Evolutionary conservation across 2,329 filamentous ascomycete species (phyloP), one percentile per base, ranked within the genome.

Genomic region (Sporothrix schenckii): DNA sequence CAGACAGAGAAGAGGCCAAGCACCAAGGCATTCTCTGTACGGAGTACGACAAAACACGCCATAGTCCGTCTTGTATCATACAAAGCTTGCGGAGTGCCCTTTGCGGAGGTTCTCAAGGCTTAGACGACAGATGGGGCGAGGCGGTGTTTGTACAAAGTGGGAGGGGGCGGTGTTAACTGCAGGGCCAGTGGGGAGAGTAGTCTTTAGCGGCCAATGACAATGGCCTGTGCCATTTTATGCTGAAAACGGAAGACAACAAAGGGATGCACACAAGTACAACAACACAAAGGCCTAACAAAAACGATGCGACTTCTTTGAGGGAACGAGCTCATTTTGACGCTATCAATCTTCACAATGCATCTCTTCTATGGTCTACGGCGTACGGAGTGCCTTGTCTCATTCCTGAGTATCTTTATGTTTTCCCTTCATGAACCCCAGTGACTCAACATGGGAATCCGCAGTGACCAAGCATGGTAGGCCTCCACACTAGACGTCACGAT

Each of bases 381-480:
- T 9, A 34, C 5, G 34, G 34, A 7, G 34, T 19, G 3, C n/a
- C 24, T 44, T 4, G 1, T 2, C 16, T 61, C 34, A 24, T 24
- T 41, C 4, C 9, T 21, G 34, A 21, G 10, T 10, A 4, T 60
- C 34, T 44, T 41, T n/a, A n/a, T n/a, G n/a, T n/a, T n/a, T n/a
- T n/a, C n/a, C n/a, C n/a, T n/a, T n/a, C 30, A 30, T 41, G 30
- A 58, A 41, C 13, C 39, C 21, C 39, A 47, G 21, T 63, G 58
- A 65, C 21, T 65, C 47, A 30, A 65, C 24, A 27, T 41, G 21
- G 60, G 10, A 24, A 47, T 61, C 21, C 58, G 39, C 21, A 63
- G 39, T 63, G 39, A 47, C 58, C 41, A 61, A 50, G 61, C 61
- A 24, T 9, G 61, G 44, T 11, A 34, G 44, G 61, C 44, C 61